Evolutionary conservation across 495 filamentous ascomycete species (phyloP).

Genomic region (Platismatia glauca): DNA sequence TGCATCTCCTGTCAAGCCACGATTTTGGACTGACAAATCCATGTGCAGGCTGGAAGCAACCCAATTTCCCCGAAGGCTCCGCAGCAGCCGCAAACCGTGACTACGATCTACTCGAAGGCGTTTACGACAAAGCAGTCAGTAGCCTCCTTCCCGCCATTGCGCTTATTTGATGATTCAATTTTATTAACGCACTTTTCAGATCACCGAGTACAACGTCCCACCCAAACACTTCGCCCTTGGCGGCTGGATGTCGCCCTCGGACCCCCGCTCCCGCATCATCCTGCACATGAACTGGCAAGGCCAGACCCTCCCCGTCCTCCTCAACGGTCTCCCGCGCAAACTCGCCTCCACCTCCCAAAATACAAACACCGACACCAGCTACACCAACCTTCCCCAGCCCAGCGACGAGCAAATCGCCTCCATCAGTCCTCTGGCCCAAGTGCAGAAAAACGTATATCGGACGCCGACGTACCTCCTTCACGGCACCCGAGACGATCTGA

Average conservation of each 20-base stretch:
- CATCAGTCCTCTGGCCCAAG: not conserved
- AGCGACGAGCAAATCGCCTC: not conserved
- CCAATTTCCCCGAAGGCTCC: too few species aligned
- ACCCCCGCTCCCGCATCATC: not conserved
- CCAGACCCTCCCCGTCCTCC: not conserved
- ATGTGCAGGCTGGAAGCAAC: not conserved
- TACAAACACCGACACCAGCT: not conserved
- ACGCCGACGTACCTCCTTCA: too few species aligned
- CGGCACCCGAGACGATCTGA: too few species aligned
- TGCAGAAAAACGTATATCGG: not conserved
- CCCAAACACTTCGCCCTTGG: too few species aligned
- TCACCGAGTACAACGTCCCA: too few species aligned
- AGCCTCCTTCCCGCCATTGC: not conserved
- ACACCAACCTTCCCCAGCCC: not conserved
- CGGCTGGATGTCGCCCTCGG: not conserved
- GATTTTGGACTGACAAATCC: not conserved
- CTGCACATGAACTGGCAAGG: not conserved
- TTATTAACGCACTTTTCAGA: too few species aligned
- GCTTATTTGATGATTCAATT: too few species aligned
- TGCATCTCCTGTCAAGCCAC: not conserved
- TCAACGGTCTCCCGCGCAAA: not conserved
- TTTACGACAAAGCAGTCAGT: slow-evolving; percentile 26
- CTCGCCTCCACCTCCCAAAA: not conserved
- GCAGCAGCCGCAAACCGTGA: not conserved
- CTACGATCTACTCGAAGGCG: slow-evolving; percentile 26